phyloP scores from a whole-genome alignment of 306 rosid genomes.

The Crotalaria pallida region DNA sequence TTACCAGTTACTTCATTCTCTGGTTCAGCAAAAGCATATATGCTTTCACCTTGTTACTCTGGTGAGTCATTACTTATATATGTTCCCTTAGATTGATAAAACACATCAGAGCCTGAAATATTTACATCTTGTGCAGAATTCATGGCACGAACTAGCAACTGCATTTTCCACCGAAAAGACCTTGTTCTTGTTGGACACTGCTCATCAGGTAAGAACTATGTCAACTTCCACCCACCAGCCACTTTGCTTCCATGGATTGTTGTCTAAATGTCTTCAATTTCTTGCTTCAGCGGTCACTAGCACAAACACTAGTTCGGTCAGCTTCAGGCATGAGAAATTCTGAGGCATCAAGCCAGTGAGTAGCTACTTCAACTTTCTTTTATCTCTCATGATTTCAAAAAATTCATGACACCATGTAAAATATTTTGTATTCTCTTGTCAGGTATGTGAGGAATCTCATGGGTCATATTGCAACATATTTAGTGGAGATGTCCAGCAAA shows the following conservation, averaged over 20 bases:
- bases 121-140: slow-evolving; percentile 47
- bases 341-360: slow-evolving; percentile 82
- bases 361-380: slow-evolving; percentile 19
- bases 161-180: slow-evolving; percentile 71
- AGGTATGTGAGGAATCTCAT: slow-evolving; percentile 81
- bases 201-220: slow-evolving; percentile 63
- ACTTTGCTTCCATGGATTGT: slow-evolving; percentile 8
- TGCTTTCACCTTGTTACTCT: slow-evolving; percentile 75
- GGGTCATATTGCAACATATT: slow-evolving; percentile 66
- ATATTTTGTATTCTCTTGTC: slow-evolving; percentile 13
- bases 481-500: slow-evolving; percentile 67
- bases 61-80: slow-evolving; percentile 48
- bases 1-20: slow-evolving; percentile 70
- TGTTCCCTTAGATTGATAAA: slow-evolving; percentile 7
- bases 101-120: slow-evolving; percentile 10
- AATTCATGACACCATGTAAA: not conserved
- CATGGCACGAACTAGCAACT: slow-evolving; percentile 85
- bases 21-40: slow-evolving; percentile 81
- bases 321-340: slow-evolving; percentile 67
- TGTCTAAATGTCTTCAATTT: slow-evolving; percentile 20
- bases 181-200: slow-evolving; percentile 53
- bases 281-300: slow-evolving; percentile 74
- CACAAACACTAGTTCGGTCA: slow-evolving; percentile 85
- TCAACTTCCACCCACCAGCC: slow-evolving; percentile 8
- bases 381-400: not conserved